Conservation (phyloP, 495 filamentous ascomycete species). For the Astrothelium subdiscretum region DNA sequence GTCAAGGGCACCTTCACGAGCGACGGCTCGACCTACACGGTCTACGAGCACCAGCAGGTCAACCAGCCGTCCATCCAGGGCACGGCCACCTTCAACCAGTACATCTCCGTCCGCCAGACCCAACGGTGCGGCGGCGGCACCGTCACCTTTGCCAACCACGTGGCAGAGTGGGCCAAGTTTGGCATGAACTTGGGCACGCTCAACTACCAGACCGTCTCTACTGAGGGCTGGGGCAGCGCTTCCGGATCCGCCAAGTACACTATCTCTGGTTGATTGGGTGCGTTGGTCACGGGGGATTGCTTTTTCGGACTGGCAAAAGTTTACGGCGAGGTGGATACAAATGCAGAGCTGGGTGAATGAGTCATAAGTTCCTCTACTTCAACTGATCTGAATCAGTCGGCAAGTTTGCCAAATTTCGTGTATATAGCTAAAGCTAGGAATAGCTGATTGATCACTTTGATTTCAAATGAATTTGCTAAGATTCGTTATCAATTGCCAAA, state of each 20-base stretch:
- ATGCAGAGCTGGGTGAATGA: too few species aligned
- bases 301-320: too few species aligned
- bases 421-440: too few species aligned
- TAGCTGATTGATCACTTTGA: too few species aligned
- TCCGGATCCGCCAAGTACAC: background rate
- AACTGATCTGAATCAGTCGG: too few species aligned
- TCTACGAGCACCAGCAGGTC: slow-evolving; percentile 3
- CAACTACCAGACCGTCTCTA: slow-evolving; percentile 51
- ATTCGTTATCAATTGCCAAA: too few species aligned
- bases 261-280: background rate
- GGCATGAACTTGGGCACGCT: slow-evolving; percentile 31
- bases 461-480: too few species aligned
- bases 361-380: too few species aligned
- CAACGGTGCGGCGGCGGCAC: slow-evolving; percentile 2
- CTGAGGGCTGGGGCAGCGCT: slow-evolving; percentile 32
- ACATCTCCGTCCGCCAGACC: slow-evolving; percentile 3
- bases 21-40: slow-evolving; percentile 6
- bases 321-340: too few species aligned
- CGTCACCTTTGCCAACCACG: slow-evolving; percentile 7
- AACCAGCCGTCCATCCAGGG: slow-evolving; percentile 7
- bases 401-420: too few species aligned
- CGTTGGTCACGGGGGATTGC: too few species aligned
- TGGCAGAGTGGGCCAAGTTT: slow-evolving; percentile 5
- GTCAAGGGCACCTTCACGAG: slow-evolving; percentile 1
- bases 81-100: slow-evolving; percentile 7